phyloP scores from a whole-genome alignment of 805 yeast genomes.

The Metschnikowia chrysomelidarum region DNA sequence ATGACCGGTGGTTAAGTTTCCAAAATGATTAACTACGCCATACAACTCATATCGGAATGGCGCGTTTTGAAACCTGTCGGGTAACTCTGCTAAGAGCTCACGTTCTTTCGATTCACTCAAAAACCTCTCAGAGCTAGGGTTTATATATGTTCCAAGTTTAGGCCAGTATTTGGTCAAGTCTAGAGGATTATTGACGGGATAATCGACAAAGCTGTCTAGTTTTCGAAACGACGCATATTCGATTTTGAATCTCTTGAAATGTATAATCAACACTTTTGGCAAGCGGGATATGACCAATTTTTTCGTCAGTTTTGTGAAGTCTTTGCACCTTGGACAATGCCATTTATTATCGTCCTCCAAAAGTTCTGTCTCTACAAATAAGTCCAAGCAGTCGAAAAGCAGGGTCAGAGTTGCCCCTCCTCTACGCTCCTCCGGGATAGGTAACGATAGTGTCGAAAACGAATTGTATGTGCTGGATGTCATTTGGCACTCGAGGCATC shows the following conservation, averaged over 20 bases:
- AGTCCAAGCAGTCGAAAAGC: constrained; percentile 68
- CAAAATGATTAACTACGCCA: constrained; percentile 83
- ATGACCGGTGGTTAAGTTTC: constrained; percentile 83
- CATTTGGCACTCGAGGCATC: constrained; percentile 65
- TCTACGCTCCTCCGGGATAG: constrained; percentile 57
- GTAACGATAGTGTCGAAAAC: constrained; percentile 74
- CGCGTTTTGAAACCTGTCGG: constrained; percentile 67
- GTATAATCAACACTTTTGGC: constrained; percentile 78
- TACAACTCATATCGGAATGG: constrained; percentile 77
- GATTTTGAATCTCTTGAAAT: constrained; percentile 74
- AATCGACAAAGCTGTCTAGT: constrained; percentile 62
- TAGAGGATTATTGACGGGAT: constrained; percentile 55
- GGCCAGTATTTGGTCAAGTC: constrained; percentile 80
- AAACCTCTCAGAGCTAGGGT: constrained; percentile 9
- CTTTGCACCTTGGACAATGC: constrained; percentile 77
- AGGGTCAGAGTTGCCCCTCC: constrained; percentile 22
- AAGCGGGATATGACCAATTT: constrained; percentile 69
- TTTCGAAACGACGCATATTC: constrained; percentile 50
- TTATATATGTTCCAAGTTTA: constrained; percentile 29
- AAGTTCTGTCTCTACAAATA: constrained; percentile 71
- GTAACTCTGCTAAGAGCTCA: constrained; percentile 49
- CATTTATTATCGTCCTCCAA: constrained; percentile 79
- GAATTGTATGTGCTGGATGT: constrained; percentile 88
- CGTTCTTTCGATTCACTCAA: constrained; percentile 43
- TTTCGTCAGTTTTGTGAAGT: constrained; percentile 62